Conservation (phyloP, 2,329 filamentous ascomycete genomes). For the Paraphaeosphaeria sporulosa region DNA sequence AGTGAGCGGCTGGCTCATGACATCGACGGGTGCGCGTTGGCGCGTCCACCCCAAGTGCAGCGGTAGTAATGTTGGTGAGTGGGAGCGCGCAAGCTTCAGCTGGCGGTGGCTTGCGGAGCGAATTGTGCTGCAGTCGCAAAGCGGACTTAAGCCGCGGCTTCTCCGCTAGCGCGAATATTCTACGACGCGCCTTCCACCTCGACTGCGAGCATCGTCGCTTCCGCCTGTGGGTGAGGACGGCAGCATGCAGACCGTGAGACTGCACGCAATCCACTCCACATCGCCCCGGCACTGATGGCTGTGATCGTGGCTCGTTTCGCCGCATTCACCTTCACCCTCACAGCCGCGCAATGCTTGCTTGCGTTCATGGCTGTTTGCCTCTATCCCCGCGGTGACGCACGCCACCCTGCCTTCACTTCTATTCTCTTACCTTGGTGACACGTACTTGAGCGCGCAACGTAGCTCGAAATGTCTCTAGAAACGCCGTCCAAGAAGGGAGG, state of each 20-base stretch:
- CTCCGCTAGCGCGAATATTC: conserved; percentile 11
- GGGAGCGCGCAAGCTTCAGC: background rate
- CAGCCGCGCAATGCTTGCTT: background rate
- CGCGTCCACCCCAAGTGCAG: background rate
- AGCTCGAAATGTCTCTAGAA: conserved; percentile 30
- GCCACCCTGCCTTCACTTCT: conserved; percentile 8
- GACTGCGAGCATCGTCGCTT: background rate
- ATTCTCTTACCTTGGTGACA: conserved; percentile 6
- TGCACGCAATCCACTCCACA: background rate
- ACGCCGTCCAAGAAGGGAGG: conserved; percentile 35
- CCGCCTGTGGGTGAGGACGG: background rate
- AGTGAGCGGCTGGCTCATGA: conserved; percentile 50
- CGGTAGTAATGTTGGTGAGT: background rate
- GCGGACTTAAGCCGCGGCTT: conserved; percentile 14
- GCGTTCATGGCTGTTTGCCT: conserved; percentile 8
- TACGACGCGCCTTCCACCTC: conserved; percentile 5
- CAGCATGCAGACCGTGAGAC: background rate
- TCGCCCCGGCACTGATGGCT: background rate
- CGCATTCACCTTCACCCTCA: conserved; percentile 13
- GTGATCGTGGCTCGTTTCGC: background rate
- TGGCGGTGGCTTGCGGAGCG: background rate
- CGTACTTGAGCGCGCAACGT: background rate
- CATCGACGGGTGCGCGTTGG: conserved; percentile 12
- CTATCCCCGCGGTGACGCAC: conserved; percentile 6
- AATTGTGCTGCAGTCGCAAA: conserved; percentile 4